Percentiles rank a stretch among this genome's conserved stretches.
phyloP scores from a whole-genome alignment of 768 basidiomycete genomes.

The Russula sp. region DNA sequence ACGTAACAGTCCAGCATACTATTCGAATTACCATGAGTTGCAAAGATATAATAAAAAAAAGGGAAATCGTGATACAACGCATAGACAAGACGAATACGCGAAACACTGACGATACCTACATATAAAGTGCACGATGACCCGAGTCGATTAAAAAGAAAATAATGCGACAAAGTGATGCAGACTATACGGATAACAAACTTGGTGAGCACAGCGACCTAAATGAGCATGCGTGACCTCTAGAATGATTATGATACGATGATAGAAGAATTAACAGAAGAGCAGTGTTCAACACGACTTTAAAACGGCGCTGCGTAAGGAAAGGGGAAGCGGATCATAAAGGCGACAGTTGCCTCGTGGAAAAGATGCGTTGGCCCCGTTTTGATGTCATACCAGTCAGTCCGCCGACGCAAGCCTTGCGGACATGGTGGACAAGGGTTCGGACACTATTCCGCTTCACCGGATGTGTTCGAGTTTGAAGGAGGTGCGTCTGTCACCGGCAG shows the following conservation, averaged over 20 bases:
- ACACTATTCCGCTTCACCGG: conserved; percentile 24
- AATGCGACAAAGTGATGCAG: conserved; percentile 28
- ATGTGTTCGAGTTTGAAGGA: conserved; percentile 74
- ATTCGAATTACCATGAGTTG: conserved; percentile 21
- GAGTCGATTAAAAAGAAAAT: conserved; percentile 19
- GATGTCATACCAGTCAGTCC: conserved; percentile 29
- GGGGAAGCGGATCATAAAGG: conserved; percentile 19
- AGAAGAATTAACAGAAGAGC: conserved; percentile 14
- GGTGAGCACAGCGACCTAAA: conserved; percentile 27
- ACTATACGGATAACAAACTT: conserved; percentile 27
- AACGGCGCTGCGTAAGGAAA: conserved; percentile 18
- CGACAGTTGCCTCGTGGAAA: conserved; percentile 29
- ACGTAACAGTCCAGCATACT: conserved; percentile 7
- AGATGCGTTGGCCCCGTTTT: conserved; percentile 32
- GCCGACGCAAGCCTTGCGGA: conserved; percentile 26
- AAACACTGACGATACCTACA: conserved; percentile 24
- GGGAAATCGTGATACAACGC: conserved; percentile 21
- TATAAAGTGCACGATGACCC: conserved; percentile 15
- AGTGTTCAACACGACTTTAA: conserved; percentile 16
- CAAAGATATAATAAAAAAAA: conserved; percentile 12
- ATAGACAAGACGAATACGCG: conserved; percentile 12
- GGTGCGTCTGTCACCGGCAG: conserved; percentile 65
- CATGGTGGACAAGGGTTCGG: conserved; percentile 30
- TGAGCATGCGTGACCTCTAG: conserved; percentile 22
- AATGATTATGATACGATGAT: conserved; percentile 18